These are phyloP conservation scores for Starmerella potacharoeniae DNA, from an alignment of 805 yeast genomes.

Conservation along the genomic window DNA sequence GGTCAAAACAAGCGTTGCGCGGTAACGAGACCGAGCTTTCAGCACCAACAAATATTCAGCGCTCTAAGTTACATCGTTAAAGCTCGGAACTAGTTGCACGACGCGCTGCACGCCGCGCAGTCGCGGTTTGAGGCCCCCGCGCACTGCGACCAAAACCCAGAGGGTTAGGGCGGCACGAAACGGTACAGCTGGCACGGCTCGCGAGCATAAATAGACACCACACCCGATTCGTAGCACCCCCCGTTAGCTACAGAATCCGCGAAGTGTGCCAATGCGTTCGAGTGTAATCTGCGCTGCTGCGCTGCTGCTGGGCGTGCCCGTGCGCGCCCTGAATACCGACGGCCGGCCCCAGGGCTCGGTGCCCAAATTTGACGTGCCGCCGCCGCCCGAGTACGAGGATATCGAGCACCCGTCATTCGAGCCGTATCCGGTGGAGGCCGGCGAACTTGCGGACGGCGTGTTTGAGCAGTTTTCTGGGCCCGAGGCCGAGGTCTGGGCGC, in stretches of 20 bases:
- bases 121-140: neutral
- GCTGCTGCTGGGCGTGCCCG: constrained; percentile 7
- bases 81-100: too few relatives aligned
- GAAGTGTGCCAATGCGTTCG: constrained; percentile 1
- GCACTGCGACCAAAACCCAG: constrained; percentile 1
- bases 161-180: neutral
- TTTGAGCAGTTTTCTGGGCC: constrained; percentile 32
- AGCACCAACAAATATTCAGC: too few relatives aligned
- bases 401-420: constrained; percentile 24
- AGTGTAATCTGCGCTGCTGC: constrained; percentile 1
- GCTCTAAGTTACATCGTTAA: too few relatives aligned
- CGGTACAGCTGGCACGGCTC: neutral
- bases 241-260: too few relatives aligned
- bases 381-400: constrained; percentile 16
- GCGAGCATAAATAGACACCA: neutral
- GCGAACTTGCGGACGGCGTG: constrained; percentile 19
- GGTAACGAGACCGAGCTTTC: too few relatives aligned
- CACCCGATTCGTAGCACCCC: too few relatives aligned
- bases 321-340: constrained; percentile 5
- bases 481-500: constrained; percentile 22
- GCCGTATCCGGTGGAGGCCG: constrained; percentile 20
- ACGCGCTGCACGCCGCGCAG: neutral
- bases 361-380: constrained; percentile 15
- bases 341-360: constrained; percentile 9
- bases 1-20: neutral